phyloP scores from a whole-genome alignment of 106 monocot genomes.

The Narthecium ossifragum region DNA sequence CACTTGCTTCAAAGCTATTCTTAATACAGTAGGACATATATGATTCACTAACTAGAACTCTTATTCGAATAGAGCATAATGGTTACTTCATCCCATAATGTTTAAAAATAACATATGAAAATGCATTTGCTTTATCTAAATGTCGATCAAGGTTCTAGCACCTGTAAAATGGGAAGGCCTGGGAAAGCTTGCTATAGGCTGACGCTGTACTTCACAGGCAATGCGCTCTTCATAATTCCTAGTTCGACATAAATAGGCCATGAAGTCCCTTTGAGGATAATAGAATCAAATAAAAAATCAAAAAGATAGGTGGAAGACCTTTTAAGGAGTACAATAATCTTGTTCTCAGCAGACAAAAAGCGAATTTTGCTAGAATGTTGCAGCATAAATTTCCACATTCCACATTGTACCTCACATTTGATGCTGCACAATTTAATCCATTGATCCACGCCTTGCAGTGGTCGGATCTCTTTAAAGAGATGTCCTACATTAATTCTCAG shows the following conservation, averaged over 20 bases:
- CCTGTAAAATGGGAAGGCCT: conserved; percentile 48
- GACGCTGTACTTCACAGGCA: conserved; percentile 11
- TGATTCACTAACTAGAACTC: no score
- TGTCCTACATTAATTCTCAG: conserved; percentile 31
- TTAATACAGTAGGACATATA: no score
- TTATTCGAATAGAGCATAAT: no score
- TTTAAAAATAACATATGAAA: background rate
- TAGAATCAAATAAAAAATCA: background rate
- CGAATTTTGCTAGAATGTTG: conserved; percentile 32
- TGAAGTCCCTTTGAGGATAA: background rate
- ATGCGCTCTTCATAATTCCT: conserved; percentile 39
- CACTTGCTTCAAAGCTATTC: no score
- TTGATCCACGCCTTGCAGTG: conserved; percentile 14
- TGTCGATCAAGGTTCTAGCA: background rate
- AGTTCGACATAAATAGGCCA: background rate
- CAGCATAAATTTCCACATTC: conserved; percentile 63
- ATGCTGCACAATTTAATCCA: conserved; percentile 70
- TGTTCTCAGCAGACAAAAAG: conserved; percentile 51
- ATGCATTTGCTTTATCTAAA: background rate
- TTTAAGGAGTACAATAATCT: conserved; percentile 26
- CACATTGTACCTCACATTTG: conserved; percentile 38
- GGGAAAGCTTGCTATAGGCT: conserved; percentile 43
- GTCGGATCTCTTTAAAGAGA: conserved; percentile 24
- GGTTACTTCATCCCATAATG: background rate
- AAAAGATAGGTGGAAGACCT: conserved; percentile 12